These are phyloP conservation scores for Marchantia paleacea DNA, from an alignment of 225 moss, liverwort and hornwort genomes.

Conservation along the genomic window DNA sequence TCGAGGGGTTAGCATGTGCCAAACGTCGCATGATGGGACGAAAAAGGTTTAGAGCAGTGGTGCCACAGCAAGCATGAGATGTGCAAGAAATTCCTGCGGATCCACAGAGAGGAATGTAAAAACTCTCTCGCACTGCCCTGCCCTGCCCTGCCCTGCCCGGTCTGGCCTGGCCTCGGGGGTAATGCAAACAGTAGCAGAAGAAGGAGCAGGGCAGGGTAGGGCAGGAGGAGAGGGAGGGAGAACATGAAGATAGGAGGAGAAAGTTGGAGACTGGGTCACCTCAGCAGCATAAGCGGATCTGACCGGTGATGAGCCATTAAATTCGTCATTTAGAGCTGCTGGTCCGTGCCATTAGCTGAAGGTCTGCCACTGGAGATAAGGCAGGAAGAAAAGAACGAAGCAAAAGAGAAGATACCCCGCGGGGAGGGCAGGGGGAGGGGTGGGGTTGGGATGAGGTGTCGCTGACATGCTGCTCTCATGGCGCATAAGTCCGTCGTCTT, in stretches of 20 bases:
- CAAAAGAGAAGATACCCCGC: conserved; percentile 2
- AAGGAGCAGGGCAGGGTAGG: too few relatives aligned
- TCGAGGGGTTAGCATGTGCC: background rate
- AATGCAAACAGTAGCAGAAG: too few relatives aligned
- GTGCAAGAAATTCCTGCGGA: too few relatives aligned
- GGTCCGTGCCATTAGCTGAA: conserved; percentile 3
- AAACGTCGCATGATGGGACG: background rate
- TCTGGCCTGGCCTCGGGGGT: too few relatives aligned
- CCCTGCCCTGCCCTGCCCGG: too few relatives aligned
- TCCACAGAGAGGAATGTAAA: too few relatives aligned
- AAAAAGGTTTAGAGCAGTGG: too few relatives aligned
- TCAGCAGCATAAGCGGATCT: background rate
- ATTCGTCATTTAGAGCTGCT: background rate
- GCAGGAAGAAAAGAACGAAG: conserved; percentile 2
- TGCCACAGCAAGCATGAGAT: too few relatives aligned
- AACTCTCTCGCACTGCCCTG: too few relatives aligned
- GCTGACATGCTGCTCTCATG: background rate
- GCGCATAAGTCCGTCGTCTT: conserved; percentile 5
- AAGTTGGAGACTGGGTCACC: too few relatives aligned
- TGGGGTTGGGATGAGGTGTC: background rate
- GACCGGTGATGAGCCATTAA: background rate
- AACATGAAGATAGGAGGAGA: too few relatives aligned
- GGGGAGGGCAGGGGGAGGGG: background rate
- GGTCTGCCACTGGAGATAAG: background rate
- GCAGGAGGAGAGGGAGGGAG: too few relatives aligned